Base-by-base conservation (phyloP, 129 eudicot species). In the Lactuca saligna region DNA sequence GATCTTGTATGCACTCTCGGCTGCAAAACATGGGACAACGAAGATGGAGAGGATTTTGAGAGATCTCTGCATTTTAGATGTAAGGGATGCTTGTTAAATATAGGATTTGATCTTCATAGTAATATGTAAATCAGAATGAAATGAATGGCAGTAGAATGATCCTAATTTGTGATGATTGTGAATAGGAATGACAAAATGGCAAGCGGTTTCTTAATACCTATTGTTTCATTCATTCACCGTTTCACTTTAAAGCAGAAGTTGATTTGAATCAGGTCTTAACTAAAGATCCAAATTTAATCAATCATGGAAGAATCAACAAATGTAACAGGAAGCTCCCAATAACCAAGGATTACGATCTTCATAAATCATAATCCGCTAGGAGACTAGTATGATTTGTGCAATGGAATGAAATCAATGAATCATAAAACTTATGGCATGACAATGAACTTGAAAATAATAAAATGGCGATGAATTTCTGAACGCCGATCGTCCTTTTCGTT, bases 11-110 rank as follows among this genome's bases (percentile, higher is more conserved):
- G 92, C 88, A 61, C 86, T 46, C 73, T 91, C 88, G 7, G 83
- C 90, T 41, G 87, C 82, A 64, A 91, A 91, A 71, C 97, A 91
- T 32, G 97, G 97, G 20, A 85, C 46, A 3, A 91, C 97, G 66
- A 91, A 87, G 53, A 66, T 48, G 61, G 86, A 83, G 33, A 86
- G 66, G 51, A 91, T 78, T 83, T 77, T 83, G 56, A 91, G 70
- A 16, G 97, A 91, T 78, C 90, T 85, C 97, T 91, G 89, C 82
- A 85, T 58, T 59, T 59, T 16, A 58, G 3, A 46, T 46, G 51
- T 46, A 3, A 83, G 79, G 66, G 57, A 53, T 51, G 20, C 56
- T 51, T 51, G 56, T 61, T 46, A 61, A 10, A 38, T 61, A 61
- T 38, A 2, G 8, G 8, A 9, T 9, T 15, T 61, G 39, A 60